Base-by-base conservation (phyloP, 768 basidiomycete genomes). In the Holtermannia corniformis region DNA sequence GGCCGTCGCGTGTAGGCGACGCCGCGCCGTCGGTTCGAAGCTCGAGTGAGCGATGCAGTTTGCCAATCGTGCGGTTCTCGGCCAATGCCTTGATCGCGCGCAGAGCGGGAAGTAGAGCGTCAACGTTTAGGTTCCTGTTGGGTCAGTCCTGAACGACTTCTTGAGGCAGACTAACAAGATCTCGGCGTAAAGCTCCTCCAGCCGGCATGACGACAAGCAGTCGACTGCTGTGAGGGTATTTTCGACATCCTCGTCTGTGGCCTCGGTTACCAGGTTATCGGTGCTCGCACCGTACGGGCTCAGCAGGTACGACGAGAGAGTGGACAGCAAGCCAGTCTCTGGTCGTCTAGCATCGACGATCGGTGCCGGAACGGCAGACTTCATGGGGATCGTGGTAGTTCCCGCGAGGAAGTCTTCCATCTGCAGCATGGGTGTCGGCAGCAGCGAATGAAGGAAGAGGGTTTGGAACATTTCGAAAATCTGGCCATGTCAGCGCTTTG, bases 381-480 rank as follows among this genome's bases (percentile, higher is more conserved):
- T 82, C 42, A 97, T 77, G 22, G 95, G 93, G 61, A 97, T 97
- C 76, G 83, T 84, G 5, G 88, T 86, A 26, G 84, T 81, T 14
- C 91, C 92, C n/a, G 90, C 90, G 7, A 96, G 79, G 75, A 99
- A 97, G 67, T 97, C 95, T 68, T 95, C 93, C 87, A 95, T 92
- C 70, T 93, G 89, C 11, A 95, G 75, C 85, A 99, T 87, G 47
- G 85, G 78, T 10, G 78, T 81, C 0, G 95, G 95, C 16, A 99
- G 76, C 22, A 97, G 77, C 16, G 92, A 92, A 68, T 97, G 87
- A 44, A 96, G 73, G 75, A 97, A 99, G 21, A 99, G 76, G 27
- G 91, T 95, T 65, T 92, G 86, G 74, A 93, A 92, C 84, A 97
- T 96, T 72, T 97, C 93, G 63, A 99, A 96, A 50, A 99, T 89